phyloP scores from a whole-genome alignment of 768 basidiomycete species.

The Macrolepiota fuliginosa region DNA sequence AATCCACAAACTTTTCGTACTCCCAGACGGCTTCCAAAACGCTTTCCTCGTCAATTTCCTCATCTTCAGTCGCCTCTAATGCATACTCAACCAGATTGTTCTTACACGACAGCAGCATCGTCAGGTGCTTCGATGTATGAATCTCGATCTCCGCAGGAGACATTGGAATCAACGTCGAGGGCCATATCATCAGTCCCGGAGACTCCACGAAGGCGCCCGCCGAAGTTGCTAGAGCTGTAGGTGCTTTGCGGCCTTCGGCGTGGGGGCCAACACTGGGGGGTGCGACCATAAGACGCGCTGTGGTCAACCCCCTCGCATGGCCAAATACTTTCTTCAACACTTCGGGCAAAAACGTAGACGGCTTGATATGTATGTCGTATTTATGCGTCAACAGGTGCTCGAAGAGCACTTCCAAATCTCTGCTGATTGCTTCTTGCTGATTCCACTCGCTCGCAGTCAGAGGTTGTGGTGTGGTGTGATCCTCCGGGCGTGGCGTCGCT shows the following conservation, averaged over 20 bases:
- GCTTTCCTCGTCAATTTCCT: slow-evolving; percentile 35
- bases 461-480: slow-evolving; percentile 5
- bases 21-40: slow-evolving; percentile 43
- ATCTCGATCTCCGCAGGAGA: slow-evolving; percentile 59
- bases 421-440: slow-evolving; percentile 35
- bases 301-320: slow-evolving; percentile 41
- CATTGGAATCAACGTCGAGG: slow-evolving; percentile 56
- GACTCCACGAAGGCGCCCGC: slow-evolving; percentile 35
- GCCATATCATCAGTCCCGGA: slow-evolving; percentile 59
- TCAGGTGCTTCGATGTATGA: slow-evolving; percentile 63
- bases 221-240: neutral
- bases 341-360: slow-evolving; percentile 45
- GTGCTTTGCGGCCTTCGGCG: neutral
- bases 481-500: slow-evolving; percentile 5
- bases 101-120: slow-evolving; percentile 39
- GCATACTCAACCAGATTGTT: slow-evolving; percentile 36
- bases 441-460: slow-evolving; percentile 35
- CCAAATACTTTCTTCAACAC: slow-evolving; percentile 53
- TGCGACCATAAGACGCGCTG: slow-evolving; percentile 57
- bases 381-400: slow-evolving; percentile 55
- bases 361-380: slow-evolving; percentile 50
- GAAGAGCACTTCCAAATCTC: slow-evolving; percentile 55
- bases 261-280: slow-evolving; percentile 26
- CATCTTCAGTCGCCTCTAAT: slow-evolving; percentile 28
- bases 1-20: slow-evolving; percentile 47